Percentiles rank a stretch among this genome's conserved stretches.
Evolutionary conservation across 352 stramenopile genomes (phyloP).

Genomic region (Pythium chondricola): DNA sequence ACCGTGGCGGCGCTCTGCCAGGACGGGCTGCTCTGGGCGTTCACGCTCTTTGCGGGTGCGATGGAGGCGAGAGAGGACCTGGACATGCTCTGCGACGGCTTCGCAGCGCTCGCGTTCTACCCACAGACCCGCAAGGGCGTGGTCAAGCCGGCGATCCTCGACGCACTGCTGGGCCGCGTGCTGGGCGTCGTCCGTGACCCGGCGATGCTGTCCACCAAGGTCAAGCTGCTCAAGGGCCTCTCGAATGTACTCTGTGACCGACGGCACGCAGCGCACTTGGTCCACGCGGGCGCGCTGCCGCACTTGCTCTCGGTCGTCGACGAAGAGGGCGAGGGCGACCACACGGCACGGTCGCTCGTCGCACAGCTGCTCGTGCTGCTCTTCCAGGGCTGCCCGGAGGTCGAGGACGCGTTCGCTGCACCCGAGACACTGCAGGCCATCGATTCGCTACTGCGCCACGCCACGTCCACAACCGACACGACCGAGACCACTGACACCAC

Average conservation of each 20-base stretch:
- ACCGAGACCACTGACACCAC: no score
- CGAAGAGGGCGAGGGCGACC: background rate
- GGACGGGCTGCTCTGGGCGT: constrained; percentile 66
- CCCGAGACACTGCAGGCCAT: constrained; percentile 18
- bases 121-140: constrained; percentile 34
- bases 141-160: constrained; percentile 33
- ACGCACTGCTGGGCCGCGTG: constrained; percentile 40
- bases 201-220: constrained; percentile 18
- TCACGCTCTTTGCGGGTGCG: constrained; percentile 47
- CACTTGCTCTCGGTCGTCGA: constrained; percentile 24
- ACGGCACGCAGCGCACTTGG: constrained; percentile 17
- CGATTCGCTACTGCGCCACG: constrained; percentile 13
- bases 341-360: constrained; percentile 12
- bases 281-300: constrained; percentile 18
- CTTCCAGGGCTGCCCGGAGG: constrained; percentile 25
- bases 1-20: constrained; percentile 58
- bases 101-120: constrained; percentile 57
- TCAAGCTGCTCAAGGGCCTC: constrained; percentile 41
- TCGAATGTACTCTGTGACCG: constrained; percentile 46
- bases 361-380: constrained; percentile 27
- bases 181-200: constrained; percentile 27
- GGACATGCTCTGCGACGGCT: constrained; percentile 57
- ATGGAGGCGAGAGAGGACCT: constrained; percentile 54
- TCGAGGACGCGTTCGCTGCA: constrained; percentile 27
- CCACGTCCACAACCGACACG: no score